Evolutionary conservation across 2,329 filamentous ascomycete species (phyloP).

Genomic region (Davidsoniella neocaledoniae): DNA sequence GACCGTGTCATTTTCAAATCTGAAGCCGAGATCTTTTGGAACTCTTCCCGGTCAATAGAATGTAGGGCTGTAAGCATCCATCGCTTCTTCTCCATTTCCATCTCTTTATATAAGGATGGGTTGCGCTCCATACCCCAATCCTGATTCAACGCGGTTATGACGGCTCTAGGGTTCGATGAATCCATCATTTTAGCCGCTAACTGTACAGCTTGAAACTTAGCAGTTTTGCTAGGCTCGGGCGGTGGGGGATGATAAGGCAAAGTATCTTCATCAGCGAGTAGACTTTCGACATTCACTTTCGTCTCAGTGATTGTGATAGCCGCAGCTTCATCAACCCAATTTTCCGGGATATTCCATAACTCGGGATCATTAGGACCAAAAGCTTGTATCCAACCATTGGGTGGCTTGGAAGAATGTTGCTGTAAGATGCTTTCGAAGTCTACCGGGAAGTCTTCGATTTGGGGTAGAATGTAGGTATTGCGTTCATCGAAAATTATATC

Average conservation of each 20-base stretch:
- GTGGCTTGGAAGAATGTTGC: neutral
- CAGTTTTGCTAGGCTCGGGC: conserved; percentile 17
- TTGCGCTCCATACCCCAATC: conserved; percentile 29
- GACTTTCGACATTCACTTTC: conserved; percentile 9
- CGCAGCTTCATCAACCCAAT: conserved; percentile 21
- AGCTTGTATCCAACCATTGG: conserved; percentile 6
- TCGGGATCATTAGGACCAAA: conserved; percentile 9
- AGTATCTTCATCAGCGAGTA: conserved; percentile 6
- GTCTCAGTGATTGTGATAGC: neutral
- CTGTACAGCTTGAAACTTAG: conserved; percentile 25
- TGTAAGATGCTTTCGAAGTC: conserved; percentile 2
- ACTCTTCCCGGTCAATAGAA: conserved; percentile 20
- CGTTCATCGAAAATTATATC: neutral
- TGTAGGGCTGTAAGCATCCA: conserved; percentile 46
- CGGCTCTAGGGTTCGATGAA: conserved; percentile 30
- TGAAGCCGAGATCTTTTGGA: neutral
- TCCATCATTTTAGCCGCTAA: conserved; percentile 39
- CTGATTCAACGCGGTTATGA: conserved; percentile 38
- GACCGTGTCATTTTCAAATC: conserved; percentile 5
- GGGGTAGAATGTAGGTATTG: neutral
- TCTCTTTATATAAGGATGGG: conserved; percentile 30
- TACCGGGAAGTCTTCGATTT: conserved; percentile 5
- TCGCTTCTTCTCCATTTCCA: conserved; percentile 38
- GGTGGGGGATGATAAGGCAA: conserved; percentile 12
- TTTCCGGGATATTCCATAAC: conserved; percentile 20